Conservation (phyloP, 257 asterid genomes). For the Nicotiana knightiana region DNA sequence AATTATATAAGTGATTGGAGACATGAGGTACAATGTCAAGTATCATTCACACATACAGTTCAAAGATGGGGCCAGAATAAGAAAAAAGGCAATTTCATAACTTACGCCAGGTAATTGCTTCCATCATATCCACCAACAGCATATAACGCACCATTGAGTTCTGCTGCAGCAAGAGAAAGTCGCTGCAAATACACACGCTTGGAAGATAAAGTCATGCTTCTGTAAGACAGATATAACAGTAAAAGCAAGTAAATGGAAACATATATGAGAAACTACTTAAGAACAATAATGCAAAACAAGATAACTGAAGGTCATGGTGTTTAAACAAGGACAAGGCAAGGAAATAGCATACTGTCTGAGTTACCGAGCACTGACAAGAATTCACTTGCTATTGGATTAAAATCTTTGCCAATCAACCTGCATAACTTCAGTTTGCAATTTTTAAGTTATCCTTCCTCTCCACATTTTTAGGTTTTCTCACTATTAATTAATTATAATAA, state of each 20-base stretch:
- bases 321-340: not conserved
- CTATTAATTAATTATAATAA: not conserved
- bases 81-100: not conserved
- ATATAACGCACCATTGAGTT: constrained; percentile 70
- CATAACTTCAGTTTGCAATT: not conserved
- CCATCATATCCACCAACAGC: constrained; percentile 85
- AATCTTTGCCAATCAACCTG: not conserved
- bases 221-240: constrained; percentile 1
- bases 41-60: not conserved
- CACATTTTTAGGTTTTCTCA: not conserved
- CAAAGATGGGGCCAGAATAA: not conserved
- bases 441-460: not conserved
- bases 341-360: not conserved
- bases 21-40: not conserved
- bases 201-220: constrained; percentile 9
- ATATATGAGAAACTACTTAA: not conserved
- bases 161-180: constrained; percentile 68
- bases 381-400: not conserved
- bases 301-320: not conserved
- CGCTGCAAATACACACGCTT: constrained; percentile 36
- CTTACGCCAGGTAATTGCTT: constrained; percentile 59
- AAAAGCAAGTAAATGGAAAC: not conserved
- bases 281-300: not conserved
- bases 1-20: not conserved
- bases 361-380: not conserved